phyloP scores from a whole-genome alignment of 202 grass and related monocot genomes.

The Tripidium arundinaceum region DNA sequence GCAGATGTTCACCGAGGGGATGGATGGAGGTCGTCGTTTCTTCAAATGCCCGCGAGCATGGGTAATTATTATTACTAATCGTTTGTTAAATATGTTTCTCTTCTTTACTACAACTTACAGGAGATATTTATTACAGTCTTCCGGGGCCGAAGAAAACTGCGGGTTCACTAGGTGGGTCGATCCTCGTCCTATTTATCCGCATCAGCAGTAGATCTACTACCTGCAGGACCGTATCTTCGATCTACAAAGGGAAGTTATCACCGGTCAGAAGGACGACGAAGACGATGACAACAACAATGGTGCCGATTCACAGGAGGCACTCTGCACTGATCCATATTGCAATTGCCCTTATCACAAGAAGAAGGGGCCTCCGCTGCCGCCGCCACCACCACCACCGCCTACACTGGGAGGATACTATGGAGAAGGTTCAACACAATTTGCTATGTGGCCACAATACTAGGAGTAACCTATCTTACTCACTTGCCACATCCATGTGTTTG shows the following conservation, averaged over 20 bases:
- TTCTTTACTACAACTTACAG: too few species aligned
- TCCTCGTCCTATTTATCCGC: neutral
- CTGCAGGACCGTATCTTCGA: neutral
- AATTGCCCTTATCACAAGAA: neutral
- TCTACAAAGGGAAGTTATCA: neutral
- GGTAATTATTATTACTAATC: too few species aligned
- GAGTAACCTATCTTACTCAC: neutral
- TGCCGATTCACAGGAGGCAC: neutral
- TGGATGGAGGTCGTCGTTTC: too few species aligned
- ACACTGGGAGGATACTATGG: neutral
- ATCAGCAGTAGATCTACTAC: neutral
- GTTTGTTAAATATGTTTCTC: too few species aligned
- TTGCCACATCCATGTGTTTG: neutral
- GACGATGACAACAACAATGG: neutral
- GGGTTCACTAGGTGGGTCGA: neutral
- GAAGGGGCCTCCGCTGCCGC: neutral
- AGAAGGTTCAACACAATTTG: neutral
- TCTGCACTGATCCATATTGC: neutral
- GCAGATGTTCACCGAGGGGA: too few species aligned
- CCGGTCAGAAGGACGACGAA: fast-evolving
- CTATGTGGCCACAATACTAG: neutral
- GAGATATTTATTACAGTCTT: too few species aligned
- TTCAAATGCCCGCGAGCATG: too few species aligned
- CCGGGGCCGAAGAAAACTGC: neutral
- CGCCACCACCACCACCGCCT: too few species aligned